Base-by-base conservation (phyloP, 345 rosid species). In the Citrus cavaleriei region DNA sequence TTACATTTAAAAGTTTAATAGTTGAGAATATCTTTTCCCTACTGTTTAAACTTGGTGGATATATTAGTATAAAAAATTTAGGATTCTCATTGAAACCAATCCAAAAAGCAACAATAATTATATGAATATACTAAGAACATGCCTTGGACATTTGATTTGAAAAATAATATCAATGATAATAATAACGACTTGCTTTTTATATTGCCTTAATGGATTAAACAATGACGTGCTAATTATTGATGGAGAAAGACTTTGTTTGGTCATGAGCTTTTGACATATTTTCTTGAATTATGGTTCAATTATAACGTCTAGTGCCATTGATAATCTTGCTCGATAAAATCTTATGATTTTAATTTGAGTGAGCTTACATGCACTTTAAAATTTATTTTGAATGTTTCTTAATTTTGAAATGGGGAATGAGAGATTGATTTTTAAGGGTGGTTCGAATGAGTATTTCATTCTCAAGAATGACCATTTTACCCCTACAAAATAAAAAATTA, bases 401-500 rank as follows among this genome's bases (percentile, higher is more conserved):
- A 34, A 34, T 34, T 34, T 34, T 0, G 1, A 34, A 5, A 34
- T 34, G 1, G 35, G 6, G 6, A 34, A 5, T 34, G 35, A 0
- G 35, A 34, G 6, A 34, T 34, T 34, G 1, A 34, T 34, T 5
- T 34, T 0, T 34, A 34, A 34, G 0, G 35, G 6, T 34, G 35
- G 35, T 34, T 34, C 0, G 35, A 34, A 34, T 34, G 35, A 34
- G 6, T 34, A 0, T 34, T 34, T 34, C 35, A 34, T 34, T 34
- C 6, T 34, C 6, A 34, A 34, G 35, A 34, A 34, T 0, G 0
- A 5, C 1, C 6, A 34, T 34, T 34, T 34, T 34, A 0, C 35
- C 35, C 6, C 34, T 34, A 5, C 35, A 34, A 34, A 34, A 34
- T 34, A 34, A 5, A 34, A 34, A 34, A 2, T 27, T 34, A 5